These are phyloP conservation scores for Tinospora cordifolia DNA, from an alignment of 164 flowering plant species.

Conservation along the genomic window DNA sequence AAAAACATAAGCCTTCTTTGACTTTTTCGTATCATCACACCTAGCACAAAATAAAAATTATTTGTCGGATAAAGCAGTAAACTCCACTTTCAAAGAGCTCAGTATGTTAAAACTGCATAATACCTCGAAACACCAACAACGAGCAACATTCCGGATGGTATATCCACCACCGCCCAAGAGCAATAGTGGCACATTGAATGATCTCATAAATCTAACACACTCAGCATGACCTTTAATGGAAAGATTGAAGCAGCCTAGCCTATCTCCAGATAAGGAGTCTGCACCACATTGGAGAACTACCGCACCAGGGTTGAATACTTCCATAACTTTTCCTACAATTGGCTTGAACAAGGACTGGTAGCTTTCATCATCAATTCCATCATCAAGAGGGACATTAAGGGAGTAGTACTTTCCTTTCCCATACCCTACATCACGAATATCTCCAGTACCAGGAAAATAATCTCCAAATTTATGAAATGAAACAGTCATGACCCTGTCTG, in stretches of 20 bases:
- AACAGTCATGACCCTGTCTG: slow-evolving; percentile 63
- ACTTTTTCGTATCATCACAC: not conserved
- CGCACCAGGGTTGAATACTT: slow-evolving; percentile 63
- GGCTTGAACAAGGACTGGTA: slow-evolving; percentile 52
- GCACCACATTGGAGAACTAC: slow-evolving; percentile 79
- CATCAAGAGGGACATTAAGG: slow-evolving; percentile 49
- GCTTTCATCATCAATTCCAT: slow-evolving; percentile 55
- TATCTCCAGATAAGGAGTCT: slow-evolving; percentile 67
- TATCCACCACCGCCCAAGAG: slow-evolving; percentile 76
- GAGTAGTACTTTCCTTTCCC: slow-evolving; percentile 51
- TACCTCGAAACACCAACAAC: slow-evolving; percentile 86
- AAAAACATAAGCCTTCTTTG: not conserved
- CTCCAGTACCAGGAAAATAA: slow-evolving; percentile 58
- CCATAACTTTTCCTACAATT: slow-evolving; percentile 66
- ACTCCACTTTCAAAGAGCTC: not conserved
- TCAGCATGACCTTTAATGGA: slow-evolving; percentile 75
- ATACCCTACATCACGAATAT: slow-evolving; percentile 40
- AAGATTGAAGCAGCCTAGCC: slow-evolving; percentile 74
- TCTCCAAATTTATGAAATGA: slow-evolving; percentile 63
- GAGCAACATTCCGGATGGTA: slow-evolving; percentile 77
- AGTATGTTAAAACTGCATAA: slow-evolving; percentile 8
- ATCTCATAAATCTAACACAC: slow-evolving; percentile 71
- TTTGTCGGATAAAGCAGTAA: not conserved
- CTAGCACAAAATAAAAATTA: not conserved
- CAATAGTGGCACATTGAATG: slow-evolving; percentile 68